Conservation (phyloP, 2,329 filamentous ascomycete species). For the Pseudogymnoascus sp. region DNA sequence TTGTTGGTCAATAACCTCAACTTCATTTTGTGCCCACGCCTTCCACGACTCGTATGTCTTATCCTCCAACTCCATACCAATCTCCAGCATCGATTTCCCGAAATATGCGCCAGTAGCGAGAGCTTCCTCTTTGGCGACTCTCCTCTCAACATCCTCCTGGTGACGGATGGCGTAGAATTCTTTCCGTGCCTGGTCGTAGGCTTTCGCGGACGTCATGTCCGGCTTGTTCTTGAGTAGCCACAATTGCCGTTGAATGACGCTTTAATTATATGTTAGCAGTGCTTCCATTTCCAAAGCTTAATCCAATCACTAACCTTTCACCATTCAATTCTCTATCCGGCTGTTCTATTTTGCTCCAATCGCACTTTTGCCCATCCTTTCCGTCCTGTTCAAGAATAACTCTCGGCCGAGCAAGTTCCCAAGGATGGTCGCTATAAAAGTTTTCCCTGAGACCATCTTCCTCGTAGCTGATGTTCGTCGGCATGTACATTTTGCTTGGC, state of each 20-base stretch:
- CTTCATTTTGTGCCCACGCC: constrained; percentile 58
- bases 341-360: constrained; percentile 78
- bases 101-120: constrained; percentile 82
- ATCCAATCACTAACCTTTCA: constrained; percentile 58
- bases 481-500: constrained; percentile 72
- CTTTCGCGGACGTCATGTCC: constrained; percentile 54
- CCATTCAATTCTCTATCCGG: constrained; percentile 71
- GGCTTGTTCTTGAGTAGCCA: constrained; percentile 67
- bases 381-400: constrained; percentile 81
- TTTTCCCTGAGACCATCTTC: constrained; percentile 75
- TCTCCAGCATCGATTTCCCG: constrained; percentile 65
- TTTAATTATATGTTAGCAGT: constrained; percentile 35
- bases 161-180: constrained; percentile 88
- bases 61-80: constrained; percentile 80
- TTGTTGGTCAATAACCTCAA: constrained; percentile 37
- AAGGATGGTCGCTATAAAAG: constrained; percentile 93
- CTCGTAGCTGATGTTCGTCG: constrained; percentile 68
- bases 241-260: constrained; percentile 86
- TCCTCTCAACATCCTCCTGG: constrained; percentile 71
- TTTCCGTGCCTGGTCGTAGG: constrained; percentile 80
- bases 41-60: constrained; percentile 78
- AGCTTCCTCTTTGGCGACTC: constrained; percentile 84
- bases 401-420: constrained; percentile 87
- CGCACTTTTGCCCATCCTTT: constrained; percentile 65
- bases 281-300: neutral